Evolutionary conservation across 306 rosid genomes (phyloP), one percentile per base, ranked within the genome.

Genomic region (Casuarina cunninghamiana): DNA sequence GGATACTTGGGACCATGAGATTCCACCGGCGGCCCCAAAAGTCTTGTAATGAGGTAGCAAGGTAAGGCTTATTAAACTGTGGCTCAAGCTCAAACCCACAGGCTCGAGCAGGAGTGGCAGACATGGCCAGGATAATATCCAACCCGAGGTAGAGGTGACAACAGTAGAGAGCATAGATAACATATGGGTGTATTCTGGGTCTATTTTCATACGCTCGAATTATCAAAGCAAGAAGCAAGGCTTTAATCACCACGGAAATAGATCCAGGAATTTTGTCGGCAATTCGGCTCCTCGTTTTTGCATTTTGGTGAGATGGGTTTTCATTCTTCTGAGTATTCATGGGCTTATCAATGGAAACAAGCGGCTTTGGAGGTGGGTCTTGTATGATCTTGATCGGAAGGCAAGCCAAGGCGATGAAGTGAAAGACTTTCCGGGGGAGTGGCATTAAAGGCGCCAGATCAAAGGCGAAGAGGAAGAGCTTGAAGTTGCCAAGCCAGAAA

Each of bases 1-100:
- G 85, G 16, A 86, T 84, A 76, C 78, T 62, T 0, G 97, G 61
- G 44, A 89, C 93, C 91, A 86, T 85, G 48, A 91, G 96, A 53
- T 95, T 95, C 98, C 93, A 95, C 53, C 97, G 76, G 2, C 81
- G 90, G 10, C 97, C 92, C 97, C 97, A 95, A 6, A 95, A 95
- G 67, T 95, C 93, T 61, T 87, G 97, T 7, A 95, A 91, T 0
- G 98, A 92, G 0, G 93, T 86, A 15, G 82, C 15, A 3, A 89
- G 84, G 54, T 89, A 88, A 0, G 97, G 97, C 67, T 92, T 87
- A 16, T 91, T n/a, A 80, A 83, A 95, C n/a, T 87, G 97, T 0
- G 88, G 91, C 46, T 89, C 93, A 0, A 93, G 65, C 65, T 88
- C 83, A 5, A 83, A 81, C 3, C 87, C 88, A 0, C 83, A 81